Base-by-base conservation (phyloP, 164 flowering plant species). In the Euptelea pleiosperma region DNA sequence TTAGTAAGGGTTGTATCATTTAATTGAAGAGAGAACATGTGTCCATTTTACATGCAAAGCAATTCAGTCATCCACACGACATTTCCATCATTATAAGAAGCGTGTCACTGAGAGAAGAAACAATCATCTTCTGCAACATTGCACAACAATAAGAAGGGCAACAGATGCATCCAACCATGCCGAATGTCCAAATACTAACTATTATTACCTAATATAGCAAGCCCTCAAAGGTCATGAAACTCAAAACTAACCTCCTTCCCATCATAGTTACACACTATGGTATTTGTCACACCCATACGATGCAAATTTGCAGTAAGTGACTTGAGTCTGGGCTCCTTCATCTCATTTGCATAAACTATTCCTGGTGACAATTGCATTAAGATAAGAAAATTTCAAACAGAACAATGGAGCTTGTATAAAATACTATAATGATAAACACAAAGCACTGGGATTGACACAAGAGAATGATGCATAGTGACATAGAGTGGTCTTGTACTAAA, bases 231-330 rank as follows among this genome's bases (percentile, higher is more conserved):
- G 58, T 33, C 3, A 18, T 36, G 22, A 26, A 55, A 49, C 24
- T 48, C 19, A 26, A 52, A 51, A 62, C 81, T 48, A 40, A 93
- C 99, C 97, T 94, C 99, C 54, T 74, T 90, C 14, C 97, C 99
- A 64, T 94, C 97, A 60, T 90, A 94, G 67, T 85, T 94, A 43
- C 85, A 79, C 10, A 90, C 95, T 12, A 94, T 62, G 25, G 97
- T 82, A 66, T 94, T 94, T 58, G 97, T 90, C 48, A 88, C 97
- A 14, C 97, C 99, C 99, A 94, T 82, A 10, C 99, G 87, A 56
- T 82, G 86, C 57, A 94, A 68, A 78, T 94, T 94, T 50, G 91
- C 95, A 52, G 86, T 81, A 21, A 91, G 84, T 25, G 96, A 90
- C 78, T 89, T 91, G 37, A 94, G 82, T 45, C 99, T 79, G 33